Evolutionary conservation across 2,329 filamentous ascomycete species (phyloP), one percentile per base, ranked within the genome.

Genomic region (Huntiella moniliformis): DNA sequence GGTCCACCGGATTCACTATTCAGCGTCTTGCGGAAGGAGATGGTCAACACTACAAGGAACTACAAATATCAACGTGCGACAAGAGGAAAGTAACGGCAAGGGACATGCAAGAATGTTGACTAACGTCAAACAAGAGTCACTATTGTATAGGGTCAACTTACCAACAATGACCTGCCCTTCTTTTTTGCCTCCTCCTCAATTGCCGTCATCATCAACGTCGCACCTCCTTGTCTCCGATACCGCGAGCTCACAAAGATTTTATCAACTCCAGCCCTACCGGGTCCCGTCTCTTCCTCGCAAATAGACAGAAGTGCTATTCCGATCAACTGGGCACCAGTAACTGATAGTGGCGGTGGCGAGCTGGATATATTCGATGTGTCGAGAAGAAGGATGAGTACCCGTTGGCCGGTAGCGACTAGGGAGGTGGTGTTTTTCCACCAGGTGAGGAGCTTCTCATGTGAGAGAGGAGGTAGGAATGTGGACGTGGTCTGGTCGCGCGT

Each of bases 401-500:
- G 62, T 11, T 56, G 60, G 17, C 65, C 67, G 12, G 57, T 55
- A 12, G 54, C 56, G 28, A 68, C 63, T 54, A 74, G 67, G 16
- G 63, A 60, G 45, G 71, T 66, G 17, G 65, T 60, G 16, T 65
- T 62, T 53, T 68, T 67, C 74, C 74, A 79, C 64, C 68, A 77
- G 6, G 60, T 53, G 28, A 71, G 60, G 35, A 79, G 67, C 54
- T 71, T 72, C 34, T 67, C 62, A 54, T 72, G 63, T 41, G 66
- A 66, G 32, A 78, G 60, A 0, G 74, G 74, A n/a, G 72, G 71
- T 11, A 74, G 61, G 55, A 78, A 79, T 4, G 66, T 71, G 18
- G 70, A 70, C 33, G 73, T 64, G 51, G 67, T 70, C 54, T 66
- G 63, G 58, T 74, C 73, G 49, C 67, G 61, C 4, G 67, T 69